Conservation (phyloP, 23 red algal genomes). For the Agarophyton chilense region DNA sequence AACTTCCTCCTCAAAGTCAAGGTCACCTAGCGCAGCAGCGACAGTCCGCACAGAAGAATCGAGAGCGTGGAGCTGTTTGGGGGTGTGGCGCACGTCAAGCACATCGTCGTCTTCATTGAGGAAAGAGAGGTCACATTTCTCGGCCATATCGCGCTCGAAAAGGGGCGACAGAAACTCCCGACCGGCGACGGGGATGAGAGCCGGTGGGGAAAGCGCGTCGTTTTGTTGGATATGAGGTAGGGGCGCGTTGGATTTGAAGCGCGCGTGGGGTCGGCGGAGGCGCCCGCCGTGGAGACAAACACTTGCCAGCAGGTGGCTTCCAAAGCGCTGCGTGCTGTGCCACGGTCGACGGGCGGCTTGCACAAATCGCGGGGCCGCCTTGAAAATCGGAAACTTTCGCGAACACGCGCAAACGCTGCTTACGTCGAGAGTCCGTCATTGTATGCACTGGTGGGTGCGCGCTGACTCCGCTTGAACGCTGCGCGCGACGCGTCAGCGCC, state of each 20-base stretch:
- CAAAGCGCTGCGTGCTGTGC: background rate
- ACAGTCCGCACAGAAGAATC: constrained; percentile 65
- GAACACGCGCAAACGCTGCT: background rate
- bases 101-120: constrained; percentile 85
- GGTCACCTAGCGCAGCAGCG: constrained; percentile 47
- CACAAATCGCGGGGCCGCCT: constrained; percentile 10
- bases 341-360: constrained; percentile 18
- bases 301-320: too few species aligned
- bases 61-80: constrained; percentile 16
- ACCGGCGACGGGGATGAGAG: constrained; percentile 8
- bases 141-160: constrained; percentile 40
- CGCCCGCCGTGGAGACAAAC: background rate
- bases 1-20: constrained; percentile 79
- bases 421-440: background rate
- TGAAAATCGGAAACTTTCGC: constrained; percentile 11
- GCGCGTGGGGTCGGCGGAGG: background rate
- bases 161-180: background rate
- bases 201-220: background rate
- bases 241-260: background rate
- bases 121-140: constrained; percentile 83
- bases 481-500: too few species aligned
- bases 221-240: background rate
- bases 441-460: background rate
- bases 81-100: constrained; percentile 34
- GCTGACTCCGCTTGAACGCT: background rate